These are phyloP conservation scores for Hortiboletus campestris DNA, from an alignment of 768 basidiomycete genomes.

Conservation along the genomic window DNA sequence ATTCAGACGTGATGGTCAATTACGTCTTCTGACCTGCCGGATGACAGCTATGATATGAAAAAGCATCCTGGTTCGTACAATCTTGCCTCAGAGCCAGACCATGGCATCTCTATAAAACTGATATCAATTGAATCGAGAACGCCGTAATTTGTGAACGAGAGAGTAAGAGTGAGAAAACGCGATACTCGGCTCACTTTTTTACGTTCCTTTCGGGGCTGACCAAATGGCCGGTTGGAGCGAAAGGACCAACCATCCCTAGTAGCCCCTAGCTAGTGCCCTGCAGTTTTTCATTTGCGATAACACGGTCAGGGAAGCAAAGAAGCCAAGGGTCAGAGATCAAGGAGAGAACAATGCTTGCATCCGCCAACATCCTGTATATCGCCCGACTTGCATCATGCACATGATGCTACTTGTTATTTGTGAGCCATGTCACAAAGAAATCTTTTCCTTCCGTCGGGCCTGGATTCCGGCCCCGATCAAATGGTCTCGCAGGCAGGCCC, in stretches of 20 bases:
- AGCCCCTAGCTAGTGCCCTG: background rate
- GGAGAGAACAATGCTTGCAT: background rate
- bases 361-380: background rate
- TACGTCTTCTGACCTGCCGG: constrained; percentile 19
- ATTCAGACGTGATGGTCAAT: constrained; percentile 2
- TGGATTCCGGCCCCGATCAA: background rate
- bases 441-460: background rate
- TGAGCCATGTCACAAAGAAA: background rate
- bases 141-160: constrained; percentile 6
- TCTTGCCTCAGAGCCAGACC: background rate
- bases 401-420: background rate
- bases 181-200: constrained; percentile 17
- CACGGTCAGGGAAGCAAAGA: constrained; percentile 22
- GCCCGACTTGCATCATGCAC: background rate
- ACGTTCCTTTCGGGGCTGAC: constrained; percentile 10
- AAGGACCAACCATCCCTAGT: background rate
- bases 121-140: constrained; percentile 8
- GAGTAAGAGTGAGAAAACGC: background rate
- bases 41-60: constrained; percentile 4
- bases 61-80: background rate
- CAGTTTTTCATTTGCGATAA: constrained; percentile 16
- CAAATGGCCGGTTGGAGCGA: background rate
- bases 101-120: background rate
- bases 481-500: background rate
- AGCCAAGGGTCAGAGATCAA: constrained; percentile 10